Evolutionary conservation across 2,329 filamentous ascomycete genomes (phyloP).

Genomic region (Colletotrichum aenigma): DNA sequence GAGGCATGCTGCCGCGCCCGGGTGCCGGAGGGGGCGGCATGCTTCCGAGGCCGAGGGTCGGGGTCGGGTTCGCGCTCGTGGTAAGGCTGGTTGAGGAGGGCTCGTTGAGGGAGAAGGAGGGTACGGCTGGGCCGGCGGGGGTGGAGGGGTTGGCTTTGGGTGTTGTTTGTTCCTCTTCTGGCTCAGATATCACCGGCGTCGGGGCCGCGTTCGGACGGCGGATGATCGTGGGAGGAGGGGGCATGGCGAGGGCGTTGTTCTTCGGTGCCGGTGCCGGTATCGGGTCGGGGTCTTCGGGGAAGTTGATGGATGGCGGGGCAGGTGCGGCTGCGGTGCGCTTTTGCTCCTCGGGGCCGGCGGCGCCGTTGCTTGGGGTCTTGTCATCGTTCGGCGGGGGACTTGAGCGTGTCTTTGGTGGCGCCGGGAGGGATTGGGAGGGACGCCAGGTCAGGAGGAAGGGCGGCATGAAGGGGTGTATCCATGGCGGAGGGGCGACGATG

Average conservation of each 20-base stretch:
- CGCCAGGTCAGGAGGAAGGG: constrained; percentile 34
- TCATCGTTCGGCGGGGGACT: constrained; percentile 3
- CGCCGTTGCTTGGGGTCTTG: not conserved
- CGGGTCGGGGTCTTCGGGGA: not conserved
- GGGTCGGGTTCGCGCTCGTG: constrained; percentile 20
- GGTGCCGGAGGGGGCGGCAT: constrained; percentile 23
- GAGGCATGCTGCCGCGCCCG: constrained; percentile 18
- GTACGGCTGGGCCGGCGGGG: constrained; percentile 35
- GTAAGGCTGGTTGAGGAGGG: constrained; percentile 1
- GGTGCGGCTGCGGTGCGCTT: constrained; percentile 8
- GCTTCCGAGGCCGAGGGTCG: not conserved
- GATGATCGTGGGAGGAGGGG: constrained; percentile 27
- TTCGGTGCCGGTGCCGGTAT: not conserved
- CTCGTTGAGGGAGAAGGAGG: constrained; percentile 47
- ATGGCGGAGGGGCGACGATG: constrained; percentile 56
- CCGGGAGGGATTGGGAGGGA: not conserved
- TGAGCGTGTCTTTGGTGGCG: not conserved
- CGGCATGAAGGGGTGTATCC: constrained; percentile 51
- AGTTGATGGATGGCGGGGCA: not conserved
- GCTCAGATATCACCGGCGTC: constrained; percentile 17
- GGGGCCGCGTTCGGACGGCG: not conserved
- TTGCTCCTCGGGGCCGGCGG: not conserved
- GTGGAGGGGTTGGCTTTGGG: constrained; percentile 49
- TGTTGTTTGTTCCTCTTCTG: constrained; percentile 50
- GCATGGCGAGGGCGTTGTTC: constrained; percentile 39